These are phyloP conservation scores for Tuber microsphaerosporum DNA, from an alignment of 495 filamentous ascomycete genomes.

Conservation along the genomic window DNA sequence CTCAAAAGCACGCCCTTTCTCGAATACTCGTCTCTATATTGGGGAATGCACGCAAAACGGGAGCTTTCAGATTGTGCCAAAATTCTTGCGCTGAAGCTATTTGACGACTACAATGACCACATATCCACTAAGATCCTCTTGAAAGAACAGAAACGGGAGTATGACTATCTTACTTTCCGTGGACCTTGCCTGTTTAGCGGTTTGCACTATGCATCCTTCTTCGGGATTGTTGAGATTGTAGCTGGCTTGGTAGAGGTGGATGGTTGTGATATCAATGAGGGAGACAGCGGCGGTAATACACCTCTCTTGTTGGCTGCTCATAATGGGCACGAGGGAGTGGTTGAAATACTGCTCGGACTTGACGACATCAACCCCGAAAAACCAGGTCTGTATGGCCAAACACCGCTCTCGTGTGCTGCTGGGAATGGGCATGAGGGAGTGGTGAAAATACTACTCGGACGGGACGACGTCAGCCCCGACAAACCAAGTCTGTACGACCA, in stretches of 20 bases:
- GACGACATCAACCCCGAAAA: no score
- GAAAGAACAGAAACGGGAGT: no score
- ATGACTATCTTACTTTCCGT: no score
- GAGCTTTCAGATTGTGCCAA: not conserved
- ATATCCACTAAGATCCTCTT: not conserved
- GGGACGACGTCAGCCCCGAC: no score
- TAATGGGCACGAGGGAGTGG: not conserved
- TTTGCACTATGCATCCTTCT: not conserved
- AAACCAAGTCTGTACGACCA: no score
- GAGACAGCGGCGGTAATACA: not conserved
- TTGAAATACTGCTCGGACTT: not conserved
- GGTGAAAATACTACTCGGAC: no score
- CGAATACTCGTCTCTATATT: not conserved
- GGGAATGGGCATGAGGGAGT: no score
- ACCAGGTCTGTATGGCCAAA: no score
- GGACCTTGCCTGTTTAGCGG: not conserved
- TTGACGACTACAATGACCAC: not conserved
- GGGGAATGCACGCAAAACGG: not conserved
- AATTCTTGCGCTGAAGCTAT: not conserved
- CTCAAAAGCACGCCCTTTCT: not conserved
- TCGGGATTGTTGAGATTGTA: not conserved
- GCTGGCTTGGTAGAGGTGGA: not conserved
- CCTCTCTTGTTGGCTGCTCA: not conserved
- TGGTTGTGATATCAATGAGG: not conserved
- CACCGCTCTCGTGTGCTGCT: no score